A percentile compares a stretch with the other conserved stretches of the same genome.
Conservation (phyloP, 352 stramenopile species). For the Globisporangium emineosum region DNA sequence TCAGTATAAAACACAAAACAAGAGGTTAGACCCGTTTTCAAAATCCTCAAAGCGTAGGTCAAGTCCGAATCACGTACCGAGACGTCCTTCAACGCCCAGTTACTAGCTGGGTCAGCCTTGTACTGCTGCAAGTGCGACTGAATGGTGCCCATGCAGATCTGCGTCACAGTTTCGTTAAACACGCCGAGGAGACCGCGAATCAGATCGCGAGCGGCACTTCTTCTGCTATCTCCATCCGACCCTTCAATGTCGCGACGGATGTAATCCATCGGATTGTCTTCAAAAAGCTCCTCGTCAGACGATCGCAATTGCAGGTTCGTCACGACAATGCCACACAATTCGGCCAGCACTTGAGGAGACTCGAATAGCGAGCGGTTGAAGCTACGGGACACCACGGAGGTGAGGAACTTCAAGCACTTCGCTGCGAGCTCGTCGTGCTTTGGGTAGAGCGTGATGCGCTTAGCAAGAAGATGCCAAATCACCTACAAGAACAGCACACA, state of each 20-base stretch:
- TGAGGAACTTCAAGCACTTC: slow-evolving; percentile 97
- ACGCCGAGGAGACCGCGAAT: slow-evolving; percentile 93
- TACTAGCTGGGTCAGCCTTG: slow-evolving; percentile 65
- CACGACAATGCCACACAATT: slow-evolving; percentile 98
- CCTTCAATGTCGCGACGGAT: slow-evolving; percentile 98
- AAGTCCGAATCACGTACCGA: slow-evolving; percentile 70
- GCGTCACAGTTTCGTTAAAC: slow-evolving; percentile 92
- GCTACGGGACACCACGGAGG: slow-evolving; percentile 91
- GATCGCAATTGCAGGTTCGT: slow-evolving; percentile 97
- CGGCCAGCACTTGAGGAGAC: slow-evolving; percentile 62
- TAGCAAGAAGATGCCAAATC: slow-evolving; percentile 77
- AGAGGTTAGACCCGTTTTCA: background rate
- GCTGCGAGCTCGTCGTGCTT: slow-evolving; percentile 96
- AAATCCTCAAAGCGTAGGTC: background rate
- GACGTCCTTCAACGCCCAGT: slow-evolving; percentile 96
- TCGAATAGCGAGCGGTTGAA: slow-evolving; percentile 92
- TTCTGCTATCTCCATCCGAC: slow-evolving; percentile 94
- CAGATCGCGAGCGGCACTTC: slow-evolving; percentile 94
- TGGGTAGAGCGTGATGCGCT: slow-evolving; percentile 66
- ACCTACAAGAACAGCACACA: slow-evolving; percentile 14
- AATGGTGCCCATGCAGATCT: slow-evolving; percentile 93
- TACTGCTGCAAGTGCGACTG: slow-evolving; percentile 91
- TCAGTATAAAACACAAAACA: slow-evolving; percentile 1
- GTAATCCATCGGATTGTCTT: slow-evolving; percentile 98
- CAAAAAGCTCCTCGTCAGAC: slow-evolving; percentile 96